phyloP scores from a whole-genome alignment of 1,139 yeast species.

The Magnusiomyces suaveolens region DNA sequence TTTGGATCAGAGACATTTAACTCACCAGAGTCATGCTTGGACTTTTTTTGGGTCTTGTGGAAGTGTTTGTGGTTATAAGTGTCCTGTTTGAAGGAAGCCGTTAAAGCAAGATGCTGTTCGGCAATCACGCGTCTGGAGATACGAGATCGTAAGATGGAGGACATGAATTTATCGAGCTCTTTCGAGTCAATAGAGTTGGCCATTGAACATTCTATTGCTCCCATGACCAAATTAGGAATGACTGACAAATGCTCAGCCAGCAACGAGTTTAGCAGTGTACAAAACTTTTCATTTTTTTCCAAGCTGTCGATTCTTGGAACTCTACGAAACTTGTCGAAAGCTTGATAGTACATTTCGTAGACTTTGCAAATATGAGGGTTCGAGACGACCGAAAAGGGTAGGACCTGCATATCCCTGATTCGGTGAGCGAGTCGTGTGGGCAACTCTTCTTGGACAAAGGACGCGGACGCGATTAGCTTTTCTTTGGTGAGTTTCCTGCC shows the following conservation, averaged over 20 bases:
- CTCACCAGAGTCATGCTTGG: background rate
- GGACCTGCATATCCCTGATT: slow-evolving; percentile 63
- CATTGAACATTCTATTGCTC: slow-evolving; percentile 74
- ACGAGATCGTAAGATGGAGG: slow-evolving; percentile 70
- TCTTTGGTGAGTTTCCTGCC: slow-evolving; percentile 73
- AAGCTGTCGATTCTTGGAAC: slow-evolving; percentile 56
- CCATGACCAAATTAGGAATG: slow-evolving; percentile 85
- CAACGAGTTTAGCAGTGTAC: slow-evolving; percentile 50
- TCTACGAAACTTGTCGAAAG: slow-evolving; percentile 75
- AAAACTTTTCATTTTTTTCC: slow-evolving; percentile 66
- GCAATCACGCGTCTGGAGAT: slow-evolving; percentile 83
- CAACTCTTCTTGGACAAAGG: slow-evolving; percentile 75
- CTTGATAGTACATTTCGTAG: slow-evolving; percentile 78
- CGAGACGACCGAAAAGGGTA: slow-evolving; percentile 78
- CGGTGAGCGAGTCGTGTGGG: slow-evolving; percentile 78
- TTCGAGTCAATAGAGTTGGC: slow-evolving; percentile 51
- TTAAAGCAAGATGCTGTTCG: slow-evolving; percentile 77
- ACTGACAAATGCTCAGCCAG: slow-evolving; percentile 67
- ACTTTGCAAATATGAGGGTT: slow-evolving; percentile 80
- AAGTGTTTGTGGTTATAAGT: background rate
- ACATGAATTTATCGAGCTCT: slow-evolving; percentile 61
- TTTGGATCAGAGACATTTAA: slow-evolving; percentile 46
- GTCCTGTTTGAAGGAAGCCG: slow-evolving; percentile 45
- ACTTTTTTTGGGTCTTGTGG: background rate
- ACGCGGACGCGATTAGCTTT: slow-evolving; percentile 72